These are phyloP conservation scores for Silene uniflora DNA, from an alignment of 148 eudicot genomes.

Conservation along the genomic window DNA sequence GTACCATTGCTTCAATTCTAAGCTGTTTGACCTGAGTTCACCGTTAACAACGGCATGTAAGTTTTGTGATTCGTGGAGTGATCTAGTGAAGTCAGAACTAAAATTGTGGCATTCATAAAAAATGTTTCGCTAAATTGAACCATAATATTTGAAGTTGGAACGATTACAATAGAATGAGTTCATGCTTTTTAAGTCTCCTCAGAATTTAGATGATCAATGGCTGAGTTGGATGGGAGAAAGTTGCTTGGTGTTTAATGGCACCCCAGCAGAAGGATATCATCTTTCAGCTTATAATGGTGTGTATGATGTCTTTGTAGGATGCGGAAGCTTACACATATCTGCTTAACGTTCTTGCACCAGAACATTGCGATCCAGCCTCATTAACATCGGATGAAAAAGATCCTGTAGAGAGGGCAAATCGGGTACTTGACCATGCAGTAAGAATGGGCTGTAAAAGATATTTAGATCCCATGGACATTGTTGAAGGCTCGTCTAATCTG, in stretches of 20 bases:
- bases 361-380: slow-evolving; percentile 67
- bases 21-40: neutral
- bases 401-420: slow-evolving; percentile 64
- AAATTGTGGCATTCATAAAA: neutral
- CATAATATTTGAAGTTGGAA: neutral
- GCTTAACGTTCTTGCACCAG: slow-evolving; percentile 97
- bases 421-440: slow-evolving; percentile 96
- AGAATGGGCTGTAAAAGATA: slow-evolving; percentile 97
- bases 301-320: slow-evolving; percentile 53
- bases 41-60: neutral
- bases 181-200: neutral
- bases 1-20: neutral
- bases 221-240: neutral
- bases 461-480: slow-evolving; percentile 66
- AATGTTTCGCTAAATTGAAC: neutral
- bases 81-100: neutral
- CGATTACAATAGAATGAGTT: neutral
- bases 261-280: neutral
- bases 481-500: slow-evolving; percentile 79
- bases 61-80: neutral
- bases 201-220: neutral
- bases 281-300: neutral
- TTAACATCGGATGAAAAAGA: slow-evolving; percentile 68
- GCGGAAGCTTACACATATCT: slow-evolving; percentile 91
- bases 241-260: neutral